Evolutionary conservation across 2,329 filamentous ascomycete genomes (phyloP).

Genomic region (Emydomyces testavorans): DNA sequence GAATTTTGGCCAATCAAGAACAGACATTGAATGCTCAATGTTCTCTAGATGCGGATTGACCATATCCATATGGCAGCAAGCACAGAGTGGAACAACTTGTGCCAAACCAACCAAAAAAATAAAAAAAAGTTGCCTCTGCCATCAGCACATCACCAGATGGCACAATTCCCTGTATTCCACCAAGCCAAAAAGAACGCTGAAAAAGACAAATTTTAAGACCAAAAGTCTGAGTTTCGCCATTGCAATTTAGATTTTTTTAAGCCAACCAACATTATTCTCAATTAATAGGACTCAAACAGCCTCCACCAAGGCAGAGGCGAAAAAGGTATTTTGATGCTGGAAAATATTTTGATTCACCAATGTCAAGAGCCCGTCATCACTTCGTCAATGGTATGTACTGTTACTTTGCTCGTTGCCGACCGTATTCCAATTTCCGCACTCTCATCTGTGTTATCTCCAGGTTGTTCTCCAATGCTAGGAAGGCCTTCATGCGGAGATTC

Average conservation of each 20-base stretch:
- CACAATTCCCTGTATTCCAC: no score
- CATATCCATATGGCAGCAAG: not conserved
- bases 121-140: no score
- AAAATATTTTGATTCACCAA: not conserved
- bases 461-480: conserved; percentile 20
- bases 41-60: conserved; percentile 4
- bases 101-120: no score
- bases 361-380: conserved; percentile 11
- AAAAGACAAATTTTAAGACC: no score
- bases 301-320: not conserved
- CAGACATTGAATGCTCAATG: not conserved
- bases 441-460: conserved; percentile 12
- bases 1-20: no score
- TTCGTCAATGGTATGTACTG: conserved; percentile 9
- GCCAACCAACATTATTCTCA: not conserved
- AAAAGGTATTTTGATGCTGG: not conserved
- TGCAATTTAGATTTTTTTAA: not conserved
- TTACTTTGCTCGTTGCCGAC: not conserved
- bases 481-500: conserved; percentile 40
- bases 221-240: not conserved
- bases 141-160: no score
- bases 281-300: not conserved
- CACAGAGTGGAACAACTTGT: no score
- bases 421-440: not conserved
- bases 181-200: no score